Evolutionary conservation across 208 protist species (phyloP), one percentile per base, ranked within the genome.

Genomic region (Trypanosoma lewisi): DNA sequence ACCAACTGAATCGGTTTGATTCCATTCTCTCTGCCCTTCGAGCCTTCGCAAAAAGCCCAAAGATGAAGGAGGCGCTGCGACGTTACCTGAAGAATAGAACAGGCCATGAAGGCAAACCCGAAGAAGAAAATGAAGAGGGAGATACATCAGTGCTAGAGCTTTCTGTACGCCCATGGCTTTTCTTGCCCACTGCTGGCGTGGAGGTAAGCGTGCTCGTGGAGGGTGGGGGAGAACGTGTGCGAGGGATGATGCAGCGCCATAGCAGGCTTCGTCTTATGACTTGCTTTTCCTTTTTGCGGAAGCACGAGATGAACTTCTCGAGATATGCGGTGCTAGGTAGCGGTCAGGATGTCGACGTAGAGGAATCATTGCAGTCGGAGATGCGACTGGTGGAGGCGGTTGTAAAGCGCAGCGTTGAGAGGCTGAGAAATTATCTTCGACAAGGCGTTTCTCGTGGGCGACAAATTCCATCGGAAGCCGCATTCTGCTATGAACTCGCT

Each of bases 201-300:
- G 89, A 95, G 70, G 82, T 79, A 27, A 75, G 54, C 6, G 75
- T 80, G 17, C 87, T 86, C 44, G 27, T 91, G 19, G 85, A 93
- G 70, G 37, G 53, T 2, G 78, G 85, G 14, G 86, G 84, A 1
- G 66, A 73, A 4, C 56, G 51, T 0, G 33, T 91, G 45, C 75
- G 86, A 2, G 86, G 82, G 9, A 53, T 91, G 21, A 70, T 85
- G 47, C 89, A 95, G 73, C 85, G 89, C 14, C 76, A 77, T 37
- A 76, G 73, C 12, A 54, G 83, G 59, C 62, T 92, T 33, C 86
- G 89, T 11, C 74, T 90, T 42, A 95, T 95, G 89, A 82, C 76
- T n/a, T 83, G 77, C 50, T 67, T 73, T 30, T 58, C 73, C 2
- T 66, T 87, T n/a, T 57, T 91, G 52, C 63, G 69, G 14, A 37